phyloP scores from a whole-genome alignment of 2,329 filamentous ascomycete species.

The Stachybotrys echinatus region DNA sequence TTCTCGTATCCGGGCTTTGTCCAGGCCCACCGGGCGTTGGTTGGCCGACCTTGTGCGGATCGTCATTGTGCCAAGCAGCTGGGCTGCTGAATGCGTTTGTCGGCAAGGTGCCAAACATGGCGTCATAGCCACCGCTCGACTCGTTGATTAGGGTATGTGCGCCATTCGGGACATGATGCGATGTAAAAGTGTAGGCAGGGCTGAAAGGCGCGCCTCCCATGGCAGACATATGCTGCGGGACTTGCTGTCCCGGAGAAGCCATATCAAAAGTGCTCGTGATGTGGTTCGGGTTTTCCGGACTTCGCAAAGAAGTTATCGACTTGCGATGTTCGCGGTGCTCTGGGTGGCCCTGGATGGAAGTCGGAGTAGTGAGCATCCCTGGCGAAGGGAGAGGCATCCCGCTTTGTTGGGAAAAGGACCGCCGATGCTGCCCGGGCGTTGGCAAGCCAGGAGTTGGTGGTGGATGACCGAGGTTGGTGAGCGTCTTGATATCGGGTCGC shows the following conservation, averaged over 20 bases:
- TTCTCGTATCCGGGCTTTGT: conserved; percentile 40
- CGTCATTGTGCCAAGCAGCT: conserved; percentile 43
- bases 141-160: conserved; percentile 21
- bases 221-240: conserved; percentile 18
- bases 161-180: conserved; percentile 20
- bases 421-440: conserved; percentile 26
- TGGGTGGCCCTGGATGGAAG: conserved; percentile 27
- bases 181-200: conserved; percentile 34
- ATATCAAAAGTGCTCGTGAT: conserved; percentile 24
- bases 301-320: conserved; percentile 19
- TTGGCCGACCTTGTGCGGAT: conserved; percentile 16
- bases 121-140: conserved; percentile 40
- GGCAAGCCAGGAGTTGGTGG: conserved; percentile 17
- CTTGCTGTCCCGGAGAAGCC: conserved; percentile 21
- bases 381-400: conserved; percentile 32
- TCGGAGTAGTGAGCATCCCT: conserved; percentile 30
- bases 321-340: conserved; percentile 24
- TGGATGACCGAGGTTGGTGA: conserved; percentile 16
- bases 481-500: conserved; percentile 31
- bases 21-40: conserved; percentile 13
- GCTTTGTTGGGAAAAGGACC: conserved; percentile 29
- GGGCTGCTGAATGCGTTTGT: conserved; percentile 49
- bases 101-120: conserved; percentile 54
- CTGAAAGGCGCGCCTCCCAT: conserved; percentile 30
- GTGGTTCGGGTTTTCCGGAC: conserved; percentile 23